A percentile compares a stretch with the other conserved stretches of the same genome.
Conservation (phyloP, 345 rosid species). For the Heritiera fomes region DNA sequence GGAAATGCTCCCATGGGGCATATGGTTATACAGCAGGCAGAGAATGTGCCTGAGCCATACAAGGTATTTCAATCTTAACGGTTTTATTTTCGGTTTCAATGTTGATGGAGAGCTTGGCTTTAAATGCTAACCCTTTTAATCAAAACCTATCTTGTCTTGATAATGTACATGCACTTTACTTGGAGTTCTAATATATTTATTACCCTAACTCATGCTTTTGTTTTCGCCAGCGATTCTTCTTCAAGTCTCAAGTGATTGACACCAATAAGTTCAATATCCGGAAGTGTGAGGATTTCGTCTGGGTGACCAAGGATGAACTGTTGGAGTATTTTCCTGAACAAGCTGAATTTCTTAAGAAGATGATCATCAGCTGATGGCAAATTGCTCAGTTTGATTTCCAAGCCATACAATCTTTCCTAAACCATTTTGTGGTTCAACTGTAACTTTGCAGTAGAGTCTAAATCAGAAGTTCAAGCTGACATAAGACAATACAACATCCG, state of each 20-base stretch:
- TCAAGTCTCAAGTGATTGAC: conserved; percentile 88
- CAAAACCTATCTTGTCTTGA: neutral
- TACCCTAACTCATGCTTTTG: neutral
- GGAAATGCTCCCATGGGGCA: conserved; percentile 99
- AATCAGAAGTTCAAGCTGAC: neutral
- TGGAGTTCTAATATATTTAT: neutral
- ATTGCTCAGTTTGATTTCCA: neutral
- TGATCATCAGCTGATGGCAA: conserved; percentile 72
- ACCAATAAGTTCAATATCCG: conserved; percentile 59
- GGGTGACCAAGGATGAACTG: conserved; percentile 95
- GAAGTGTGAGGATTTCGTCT: conserved; percentile 73
- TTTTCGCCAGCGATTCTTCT: conserved; percentile 73
- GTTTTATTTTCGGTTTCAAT: neutral
- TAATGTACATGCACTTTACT: neutral
- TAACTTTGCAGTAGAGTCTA: conserved; percentile 12
- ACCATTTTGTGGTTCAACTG: neutral
- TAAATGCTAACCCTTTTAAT: neutral
- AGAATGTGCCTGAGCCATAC: conserved; percentile 45
- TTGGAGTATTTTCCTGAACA: conserved; percentile 81
- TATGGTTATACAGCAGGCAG: conserved; percentile 51
- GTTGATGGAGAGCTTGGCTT: neutral
- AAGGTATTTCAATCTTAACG: conserved; percentile 49
- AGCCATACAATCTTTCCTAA: neutral
- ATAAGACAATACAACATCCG: conserved; percentile 4
- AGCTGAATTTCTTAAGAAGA: conserved; percentile 70